Conservation (phyloP, 306 rosid species). For the Lupinus albus region DNA sequence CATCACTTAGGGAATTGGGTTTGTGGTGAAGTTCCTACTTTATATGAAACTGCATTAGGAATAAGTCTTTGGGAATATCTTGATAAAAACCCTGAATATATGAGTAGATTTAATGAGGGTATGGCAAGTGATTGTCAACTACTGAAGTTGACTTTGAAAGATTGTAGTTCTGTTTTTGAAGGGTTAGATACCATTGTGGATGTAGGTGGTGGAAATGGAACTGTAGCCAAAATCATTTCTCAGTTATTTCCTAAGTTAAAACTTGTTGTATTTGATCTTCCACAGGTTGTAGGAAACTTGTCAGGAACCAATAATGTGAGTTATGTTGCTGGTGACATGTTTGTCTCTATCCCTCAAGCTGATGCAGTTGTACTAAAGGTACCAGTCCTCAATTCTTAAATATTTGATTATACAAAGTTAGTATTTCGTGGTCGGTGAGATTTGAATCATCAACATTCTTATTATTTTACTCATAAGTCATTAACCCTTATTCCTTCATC, state of each 20-base stretch:
- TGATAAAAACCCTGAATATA: conserved; percentile 3
- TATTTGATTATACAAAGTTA: too few species aligned
- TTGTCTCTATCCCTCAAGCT: conserved; percentile 29
- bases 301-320: conserved; percentile 6
- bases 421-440: too few species aligned
- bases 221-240: background rate
- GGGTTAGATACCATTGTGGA: conserved; percentile 42
- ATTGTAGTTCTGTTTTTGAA: conserved; percentile 44
- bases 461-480: too few species aligned
- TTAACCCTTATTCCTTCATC: too few species aligned
- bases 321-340: conserved; percentile 36
- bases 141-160: conserved; percentile 43
- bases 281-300: conserved; percentile 20
- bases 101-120: conserved; percentile 34
- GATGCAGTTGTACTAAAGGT: conserved; percentile 40
- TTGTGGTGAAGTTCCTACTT: background rate
- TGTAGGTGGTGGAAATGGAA: conserved; percentile 29
- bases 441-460: too few species aligned
- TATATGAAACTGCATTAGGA: conserved; percentile 40
- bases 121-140: conserved; percentile 52
- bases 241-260: conserved; percentile 9
- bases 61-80: conserved; percentile 32
- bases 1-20: conserved; percentile 42
- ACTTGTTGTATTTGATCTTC: conserved; percentile 32
- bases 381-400: background rate